Conservation (phyloP, 495 filamentous ascomycete genomes). For the Podospora tetraspora region DNA sequence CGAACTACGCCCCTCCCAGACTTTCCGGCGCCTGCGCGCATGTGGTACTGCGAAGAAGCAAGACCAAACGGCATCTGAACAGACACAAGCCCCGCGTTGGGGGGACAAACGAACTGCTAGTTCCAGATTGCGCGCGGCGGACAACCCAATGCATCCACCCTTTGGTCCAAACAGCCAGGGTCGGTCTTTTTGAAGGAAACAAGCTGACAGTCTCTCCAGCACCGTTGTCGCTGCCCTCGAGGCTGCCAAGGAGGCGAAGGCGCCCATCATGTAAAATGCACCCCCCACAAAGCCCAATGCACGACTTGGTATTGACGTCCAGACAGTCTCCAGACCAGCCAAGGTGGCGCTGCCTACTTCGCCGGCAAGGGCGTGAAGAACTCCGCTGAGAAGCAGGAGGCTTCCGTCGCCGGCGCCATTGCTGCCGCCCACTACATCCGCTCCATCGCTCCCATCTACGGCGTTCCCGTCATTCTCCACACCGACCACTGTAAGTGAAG, state of each 20-base stretch:
- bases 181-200: not conserved
- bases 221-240: conserved; percentile 86
- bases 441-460: conserved; percentile 78
- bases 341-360: conserved; percentile 93
- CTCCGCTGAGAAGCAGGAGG: conserved; percentile 62
- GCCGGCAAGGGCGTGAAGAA: conserved; percentile 91
- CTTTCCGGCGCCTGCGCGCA: not conserved
- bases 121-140: not conserved
- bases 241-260: conserved; percentile 82
- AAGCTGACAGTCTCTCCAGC: conserved; percentile 46
- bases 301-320: conserved; percentile 5
- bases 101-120: not conserved
- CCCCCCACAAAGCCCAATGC: not conserved
- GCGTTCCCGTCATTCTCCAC: conserved; percentile 71
- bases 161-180: not conserved
- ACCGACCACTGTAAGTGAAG: conserved; percentile 67
- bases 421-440: conserved; percentile 94
- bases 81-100: not conserved
- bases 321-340: conserved; percentile 28
- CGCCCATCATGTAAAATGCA: conserved; percentile 60
- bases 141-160: not conserved
- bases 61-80: not conserved
- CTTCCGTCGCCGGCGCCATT: conserved; percentile 80
- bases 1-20: not conserved
- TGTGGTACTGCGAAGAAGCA: not conserved